Percentiles rank a stretch among this genome's conserved stretches.
phyloP scores from a whole-genome alignment of 1,139 yeast genomes.

The Insectozyma bohioensis region DNA sequence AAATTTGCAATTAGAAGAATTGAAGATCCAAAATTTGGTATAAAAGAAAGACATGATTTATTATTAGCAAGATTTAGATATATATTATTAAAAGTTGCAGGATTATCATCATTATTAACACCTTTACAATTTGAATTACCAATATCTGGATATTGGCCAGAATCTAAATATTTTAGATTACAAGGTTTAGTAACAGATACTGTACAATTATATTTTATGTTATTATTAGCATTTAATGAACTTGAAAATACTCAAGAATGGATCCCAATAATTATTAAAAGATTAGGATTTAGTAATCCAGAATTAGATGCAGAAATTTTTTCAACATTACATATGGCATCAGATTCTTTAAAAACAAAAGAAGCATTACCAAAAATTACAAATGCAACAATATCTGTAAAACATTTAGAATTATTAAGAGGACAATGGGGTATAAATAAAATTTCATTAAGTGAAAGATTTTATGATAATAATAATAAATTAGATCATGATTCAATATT shows the following conservation, averaged over 20 bases:
- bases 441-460: conserved; percentile 28
- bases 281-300: conserved; percentile 34
- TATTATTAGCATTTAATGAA: conserved; percentile 26
- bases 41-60: conserved; percentile 24
- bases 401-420: conserved; percentile 30
- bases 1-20: conserved; percentile 27
- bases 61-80: conserved; percentile 24
- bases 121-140: conserved; percentile 34
- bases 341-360: conserved; percentile 28
- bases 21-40: conserved; percentile 21
- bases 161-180: conserved; percentile 25
- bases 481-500: conserved; percentile 19
- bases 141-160: conserved; percentile 38
- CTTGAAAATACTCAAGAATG: conserved; percentile 29
- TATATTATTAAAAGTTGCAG: conserved; percentile 23
- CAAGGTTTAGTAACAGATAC: conserved; percentile 28
- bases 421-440: conserved; percentile 31
- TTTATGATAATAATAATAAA: conserved; percentile 16
- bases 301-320: conserved; percentile 33
- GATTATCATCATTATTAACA: conserved; percentile 21
- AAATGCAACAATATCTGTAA: conserved; percentile 31
- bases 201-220: conserved; percentile 27
- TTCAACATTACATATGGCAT: conserved; percentile 32
- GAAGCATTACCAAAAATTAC: conserved; percentile 35
- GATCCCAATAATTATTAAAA: conserved; percentile 26